Base-by-base conservation (phyloP, 257 asterid genomes). In the Gynochthodes officinalis region DNA sequence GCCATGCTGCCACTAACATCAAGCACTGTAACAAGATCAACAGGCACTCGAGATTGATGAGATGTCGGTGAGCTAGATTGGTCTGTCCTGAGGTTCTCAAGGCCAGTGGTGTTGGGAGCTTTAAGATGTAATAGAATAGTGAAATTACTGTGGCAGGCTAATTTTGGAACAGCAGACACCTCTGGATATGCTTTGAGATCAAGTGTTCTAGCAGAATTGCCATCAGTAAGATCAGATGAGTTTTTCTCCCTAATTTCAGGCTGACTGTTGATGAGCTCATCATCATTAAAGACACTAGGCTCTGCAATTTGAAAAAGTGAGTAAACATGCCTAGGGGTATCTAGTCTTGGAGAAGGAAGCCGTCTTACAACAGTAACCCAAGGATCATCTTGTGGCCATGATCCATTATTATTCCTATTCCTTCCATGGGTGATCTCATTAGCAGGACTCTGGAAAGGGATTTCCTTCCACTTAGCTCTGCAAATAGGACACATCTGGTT, bases 1-100 rank as follows among this genome's bases (percentile, higher is more conserved):
- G 97, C 88, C 99, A 94, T 94, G 85, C 99, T 94, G 35, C 99
- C 99, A 78, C 99, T 94, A 58, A 91, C 90, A 83, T 94, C 99
- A 77, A 94, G 91, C 43, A 94, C 89, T 0, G 99, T 86, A 58
- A 91, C 92, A 6, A 94, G 93, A 81, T 94, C 99, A 54, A 94
- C 84, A 0, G 95, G 93, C 54, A 92, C 93, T 32, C 96, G 95
- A 67, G 90, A 75, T 67, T 74, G 78, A 68, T 81, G 86, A 70
- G 78, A 69, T 5, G 33, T 52, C 50, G n/a, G 67, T 65, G 72
- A 73, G 54, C 71, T 82, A 59, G 80, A 76, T 50, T 69, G 81
- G 64, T 81, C 82, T 15, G 55, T 40, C 61, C 67, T 74, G 0
- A 74, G 73, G 64, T 78, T 69, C 61, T 42, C 86, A 11, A 8